Evolutionary conservation across 805 yeast species (phyloP), one percentile per base, ranked within the genome.

Genomic region (Zygotorulaspora chibaensis): DNA sequence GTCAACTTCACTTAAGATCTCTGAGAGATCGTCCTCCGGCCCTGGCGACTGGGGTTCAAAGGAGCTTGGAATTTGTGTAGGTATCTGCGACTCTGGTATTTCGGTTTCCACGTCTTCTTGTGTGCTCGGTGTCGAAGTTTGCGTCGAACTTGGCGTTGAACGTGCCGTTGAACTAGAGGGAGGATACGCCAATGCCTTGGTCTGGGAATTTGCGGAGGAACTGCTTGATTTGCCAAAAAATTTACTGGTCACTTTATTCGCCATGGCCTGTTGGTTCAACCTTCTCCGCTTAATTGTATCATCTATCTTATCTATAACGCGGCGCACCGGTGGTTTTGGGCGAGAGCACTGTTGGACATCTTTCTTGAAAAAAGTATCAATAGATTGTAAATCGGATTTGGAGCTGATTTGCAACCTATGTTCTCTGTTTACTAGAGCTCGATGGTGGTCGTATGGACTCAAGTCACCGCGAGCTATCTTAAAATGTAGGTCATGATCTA

Each of bases 381-480:
- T 54, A 17, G 39, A 45, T 25, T 38, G 44, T 1, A 50, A 38
- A 29, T 50, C 52, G 2, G 67, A 61, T 50, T 59, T 61, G 2
- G 68, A 59, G 7, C 48, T 35, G 12, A 60, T 33, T 35, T 59
- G 61, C 15, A 64, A 40, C 36, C 48, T 55, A n/a, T 51, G 58
- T 38, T 64, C 68, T 48, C 68, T 53, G 50, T 60, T 64, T 2
- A 56, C 51, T 28, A 64, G 47, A 2, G 50, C 79, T 71, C 43
- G 58, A 12, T 47, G 47, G 34, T 40, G 56, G 46, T 59, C 52
- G 35, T 76, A 71, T 1, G 97, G 96, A 61, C 83, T 79, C 8
- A 85, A 54, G 7, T 72, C 74, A 1, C 95, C 97, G 13, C 51
- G 52, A 8, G 95, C 86, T 16, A 89, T 72, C 35, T 66, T 64